A percentile compares a stretch with the other conserved stretches of the same genome.
Evolutionary conservation across 1,139 yeast genomes (phyloP).

Genomic region (Hansenula lynferdii): DNA sequence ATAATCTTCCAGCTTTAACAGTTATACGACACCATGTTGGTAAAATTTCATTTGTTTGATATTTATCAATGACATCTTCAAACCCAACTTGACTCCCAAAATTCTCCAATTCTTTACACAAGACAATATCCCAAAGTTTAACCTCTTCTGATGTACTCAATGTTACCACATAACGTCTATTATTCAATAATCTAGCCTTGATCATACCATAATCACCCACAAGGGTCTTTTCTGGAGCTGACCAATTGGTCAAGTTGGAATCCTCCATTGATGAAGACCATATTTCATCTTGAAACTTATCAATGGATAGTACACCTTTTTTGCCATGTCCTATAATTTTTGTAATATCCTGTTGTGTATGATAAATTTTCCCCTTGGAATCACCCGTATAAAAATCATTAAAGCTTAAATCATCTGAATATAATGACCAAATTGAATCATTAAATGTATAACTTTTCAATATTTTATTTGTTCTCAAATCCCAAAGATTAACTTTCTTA

Average conservation of each 20-base stretch:
- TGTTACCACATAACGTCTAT: conserved; percentile 76
- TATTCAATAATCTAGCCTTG: conserved; percentile 66
- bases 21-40: conserved; percentile 91
- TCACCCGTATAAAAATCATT: conserved; percentile 79
- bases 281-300: conserved; percentile 26
- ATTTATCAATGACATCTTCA: conserved; percentile 59
- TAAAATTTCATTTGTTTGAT: conserved; percentile 67
- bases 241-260: conserved; percentile 33
- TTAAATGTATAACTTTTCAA: conserved; percentile 35
- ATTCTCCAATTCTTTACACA: conserved; percentile 48
- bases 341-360: conserved; percentile 7
- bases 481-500: conserved; percentile 79
- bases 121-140: conserved; percentile 73
- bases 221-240: conserved; percentile 30
- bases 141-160: conserved; percentile 74
- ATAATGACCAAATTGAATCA: conserved; percentile 39
- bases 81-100: conserved; percentile 37
- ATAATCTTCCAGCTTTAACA: conserved; percentile 76
- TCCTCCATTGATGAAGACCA: conserved; percentile 42
- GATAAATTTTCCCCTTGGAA: conserved; percentile 57
- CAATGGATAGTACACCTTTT: conserved; percentile 29
- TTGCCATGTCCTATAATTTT: conserved; percentile 12
- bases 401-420: conserved; percentile 62
- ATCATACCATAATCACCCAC: conserved; percentile 59
- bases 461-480: conserved; percentile 58